These are phyloP conservation scores for Pholiota molesta DNA, from an alignment of 768 basidiomycete genomes.

Conservation along the genomic window DNA sequence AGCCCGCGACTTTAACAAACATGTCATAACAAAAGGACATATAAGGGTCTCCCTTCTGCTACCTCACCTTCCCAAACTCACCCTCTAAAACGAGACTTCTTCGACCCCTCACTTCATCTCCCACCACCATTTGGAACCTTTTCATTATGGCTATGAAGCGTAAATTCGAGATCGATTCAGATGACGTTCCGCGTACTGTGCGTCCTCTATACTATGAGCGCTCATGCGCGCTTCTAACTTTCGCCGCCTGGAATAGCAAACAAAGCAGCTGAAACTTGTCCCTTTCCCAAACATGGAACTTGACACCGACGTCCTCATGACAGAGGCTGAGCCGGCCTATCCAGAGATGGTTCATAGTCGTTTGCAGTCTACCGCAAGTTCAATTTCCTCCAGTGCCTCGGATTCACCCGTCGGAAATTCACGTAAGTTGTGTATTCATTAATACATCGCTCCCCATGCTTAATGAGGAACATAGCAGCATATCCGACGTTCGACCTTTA, in stretches of 20 bases:
- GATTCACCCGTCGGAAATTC: slow-evolving; percentile 49
- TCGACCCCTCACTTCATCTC: slow-evolving; percentile 19
- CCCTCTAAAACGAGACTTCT: slow-evolving; percentile 21
- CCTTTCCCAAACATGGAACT: slow-evolving; percentile 70
- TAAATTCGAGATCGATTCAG: slow-evolving; percentile 66
- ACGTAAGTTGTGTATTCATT: slow-evolving; percentile 42
- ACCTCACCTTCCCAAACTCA: slow-evolving; percentile 19
- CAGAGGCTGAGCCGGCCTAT: slow-evolving; percentile 60
- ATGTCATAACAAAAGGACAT: slow-evolving; percentile 27
- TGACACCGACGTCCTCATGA: slow-evolving; percentile 75
- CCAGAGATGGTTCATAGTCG: slow-evolving; percentile 62
- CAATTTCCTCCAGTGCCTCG: slow-evolving; percentile 52
- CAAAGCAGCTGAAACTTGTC: slow-evolving; percentile 74
- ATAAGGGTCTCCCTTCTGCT: slow-evolving; percentile 28
- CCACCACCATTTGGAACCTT: slow-evolving; percentile 15
- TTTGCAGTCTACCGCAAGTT: slow-evolving; percentile 66
- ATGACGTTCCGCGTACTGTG: slow-evolving; percentile 56
- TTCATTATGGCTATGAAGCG: slow-evolving; percentile 71
- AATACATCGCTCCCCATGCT: slow-evolving; percentile 9
- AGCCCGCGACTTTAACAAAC: slow-evolving; percentile 24
- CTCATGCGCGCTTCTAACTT: slow-evolving; percentile 25
- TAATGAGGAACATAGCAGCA: slow-evolving; percentile 29
- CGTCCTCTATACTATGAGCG: slow-evolving; percentile 23
- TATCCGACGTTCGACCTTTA: slow-evolving; percentile 70
- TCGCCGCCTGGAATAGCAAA: slow-evolving; percentile 39